Evolutionary conservation across 441 rosid species (phyloP).

Genomic region (Raphanus hybrid): DNA sequence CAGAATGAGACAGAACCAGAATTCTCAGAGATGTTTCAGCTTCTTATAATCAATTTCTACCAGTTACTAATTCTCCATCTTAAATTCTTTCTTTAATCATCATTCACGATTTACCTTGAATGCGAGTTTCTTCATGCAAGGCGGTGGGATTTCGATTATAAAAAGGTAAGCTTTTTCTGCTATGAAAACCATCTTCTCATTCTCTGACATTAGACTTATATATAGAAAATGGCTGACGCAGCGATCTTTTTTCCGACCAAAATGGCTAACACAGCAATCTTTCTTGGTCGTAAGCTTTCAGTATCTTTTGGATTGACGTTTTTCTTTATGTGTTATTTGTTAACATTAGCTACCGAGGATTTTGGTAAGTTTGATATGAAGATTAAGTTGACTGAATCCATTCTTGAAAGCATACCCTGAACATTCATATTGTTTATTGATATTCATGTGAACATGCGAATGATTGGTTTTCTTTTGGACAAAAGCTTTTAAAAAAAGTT

Average conservation of each 20-base stretch:
- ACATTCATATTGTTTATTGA: background rate
- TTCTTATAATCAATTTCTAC: background rate
- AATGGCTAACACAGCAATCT: no score
- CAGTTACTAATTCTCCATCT: background rate
- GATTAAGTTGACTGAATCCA: no score
- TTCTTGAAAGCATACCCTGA: background rate
- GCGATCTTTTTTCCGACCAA: no score
- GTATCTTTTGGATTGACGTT: no score
- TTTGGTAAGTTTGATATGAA: no score
- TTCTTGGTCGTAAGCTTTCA: no score
- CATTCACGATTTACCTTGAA: background rate
- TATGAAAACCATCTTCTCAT: background rate
- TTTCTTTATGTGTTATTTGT: no score
- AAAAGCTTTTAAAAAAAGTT: no score
- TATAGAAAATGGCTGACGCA: no score
- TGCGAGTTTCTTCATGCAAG: no score
- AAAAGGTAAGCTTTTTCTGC: background rate
- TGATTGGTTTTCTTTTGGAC: background rate
- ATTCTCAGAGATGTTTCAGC: background rate
- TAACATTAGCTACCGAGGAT: no score
- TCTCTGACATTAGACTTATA: background rate
- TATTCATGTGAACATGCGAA: background rate
- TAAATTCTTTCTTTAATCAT: background rate
- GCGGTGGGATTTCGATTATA: background rate
- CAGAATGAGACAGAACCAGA: background rate